Evolutionary conservation across 192 early-diverging fungal genomes (phyloP).

Genomic region (Backusella tarrabulga): DNA sequence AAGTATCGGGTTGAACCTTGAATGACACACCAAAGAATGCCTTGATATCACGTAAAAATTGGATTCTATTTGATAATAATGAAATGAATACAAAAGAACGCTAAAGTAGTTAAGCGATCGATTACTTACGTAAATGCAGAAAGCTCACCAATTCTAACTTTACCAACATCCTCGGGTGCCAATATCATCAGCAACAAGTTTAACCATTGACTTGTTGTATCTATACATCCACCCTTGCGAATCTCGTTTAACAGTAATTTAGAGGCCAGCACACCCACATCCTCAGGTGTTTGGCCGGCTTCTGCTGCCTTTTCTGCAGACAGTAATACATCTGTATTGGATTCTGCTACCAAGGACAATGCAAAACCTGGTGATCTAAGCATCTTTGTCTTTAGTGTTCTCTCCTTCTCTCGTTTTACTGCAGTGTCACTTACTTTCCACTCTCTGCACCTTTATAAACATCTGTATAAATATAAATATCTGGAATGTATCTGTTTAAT

Average conservation of each 20-base stretch:
- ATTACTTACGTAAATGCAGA: conserved; percentile 79
- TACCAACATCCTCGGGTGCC: conserved; percentile 91
- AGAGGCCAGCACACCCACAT: conserved; percentile 78
- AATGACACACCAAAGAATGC: conserved; percentile 89
- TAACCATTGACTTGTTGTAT: conserved; percentile 86
- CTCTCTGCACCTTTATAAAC: conserved; percentile 96
- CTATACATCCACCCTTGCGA: conserved; percentile 86
- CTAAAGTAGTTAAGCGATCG: too few relatives aligned
- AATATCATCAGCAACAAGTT: conserved; percentile 83
- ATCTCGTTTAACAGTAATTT: conserved; percentile 85
- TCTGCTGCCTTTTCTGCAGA: conserved; percentile 86
- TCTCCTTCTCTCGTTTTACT: neutral
- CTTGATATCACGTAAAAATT: conserved; percentile 88
- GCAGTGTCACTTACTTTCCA: conserved; percentile 50
- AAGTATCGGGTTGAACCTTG: conserved; percentile 74
- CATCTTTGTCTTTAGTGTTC: neutral
- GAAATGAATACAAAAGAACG: neutral
- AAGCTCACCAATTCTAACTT: conserved; percentile 81
- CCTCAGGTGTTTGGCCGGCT: conserved; percentile 84
- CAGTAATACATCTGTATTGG: conserved; percentile 78
- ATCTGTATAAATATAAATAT: conserved; percentile 97
- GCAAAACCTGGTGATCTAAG: conserved; percentile 87
- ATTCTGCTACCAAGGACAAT: conserved; percentile 88
- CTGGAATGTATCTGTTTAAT: conserved; percentile 92
- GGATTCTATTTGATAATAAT: conserved; percentile 57